A percentile compares a stretch with the other conserved stretches of the same genome.
These are phyloP conservation scores for Geopyxis carbonaria DNA, from an alignment of 495 filamentous ascomycete genomes.

Conservation along the genomic window DNA sequence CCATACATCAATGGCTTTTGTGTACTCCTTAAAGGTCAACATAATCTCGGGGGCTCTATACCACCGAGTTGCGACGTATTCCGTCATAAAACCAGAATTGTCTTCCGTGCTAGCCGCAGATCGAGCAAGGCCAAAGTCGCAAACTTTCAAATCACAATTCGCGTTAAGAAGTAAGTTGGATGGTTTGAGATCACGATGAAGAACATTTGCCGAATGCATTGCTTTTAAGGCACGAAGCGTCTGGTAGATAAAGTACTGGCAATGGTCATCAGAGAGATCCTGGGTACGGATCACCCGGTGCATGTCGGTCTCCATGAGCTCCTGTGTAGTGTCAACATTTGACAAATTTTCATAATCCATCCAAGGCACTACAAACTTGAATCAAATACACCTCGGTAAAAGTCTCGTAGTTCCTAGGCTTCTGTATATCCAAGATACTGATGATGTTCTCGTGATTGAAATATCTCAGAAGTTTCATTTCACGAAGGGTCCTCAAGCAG, in stretches of 20 bases:
- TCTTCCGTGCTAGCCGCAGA: slow-evolving; percentile 89
- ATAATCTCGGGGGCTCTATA: slow-evolving; percentile 99
- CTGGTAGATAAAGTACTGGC: slow-evolving; percentile 99
- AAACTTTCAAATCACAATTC: slow-evolving; percentile 98
- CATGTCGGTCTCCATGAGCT: slow-evolving; percentile 99
- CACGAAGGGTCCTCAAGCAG: slow-evolving; percentile 86
- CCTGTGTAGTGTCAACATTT: slow-evolving; percentile 34
- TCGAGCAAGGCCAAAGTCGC: slow-evolving; percentile 90
- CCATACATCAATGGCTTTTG: slow-evolving; percentile 99
- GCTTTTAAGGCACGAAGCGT: slow-evolving; percentile 95
- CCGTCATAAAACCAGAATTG: slow-evolving; percentile 99
- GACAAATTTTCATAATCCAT: background rate
- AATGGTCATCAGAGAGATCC: slow-evolving; percentile 95
- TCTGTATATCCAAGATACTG: slow-evolving; percentile 96
- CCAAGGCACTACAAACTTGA: slow-evolving; percentile 42
- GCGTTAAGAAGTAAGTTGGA: slow-evolving; percentile 94
- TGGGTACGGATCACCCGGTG: slow-evolving; percentile 98
- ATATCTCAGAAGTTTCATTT: slow-evolving; percentile 98
- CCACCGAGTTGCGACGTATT: slow-evolving; percentile 99
- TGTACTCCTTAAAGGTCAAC: slow-evolving; percentile 99
- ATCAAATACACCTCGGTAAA: slow-evolving; percentile 99
- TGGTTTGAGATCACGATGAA: slow-evolving; percentile 94
- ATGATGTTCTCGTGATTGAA: slow-evolving; percentile 99
- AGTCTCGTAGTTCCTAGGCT: slow-evolving; percentile 83
- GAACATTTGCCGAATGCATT: slow-evolving; percentile 97